Evolutionary conservation across 2,329 filamentous ascomycete genomes (phyloP).

Genomic region (Mollisia scopiformis): DNA sequence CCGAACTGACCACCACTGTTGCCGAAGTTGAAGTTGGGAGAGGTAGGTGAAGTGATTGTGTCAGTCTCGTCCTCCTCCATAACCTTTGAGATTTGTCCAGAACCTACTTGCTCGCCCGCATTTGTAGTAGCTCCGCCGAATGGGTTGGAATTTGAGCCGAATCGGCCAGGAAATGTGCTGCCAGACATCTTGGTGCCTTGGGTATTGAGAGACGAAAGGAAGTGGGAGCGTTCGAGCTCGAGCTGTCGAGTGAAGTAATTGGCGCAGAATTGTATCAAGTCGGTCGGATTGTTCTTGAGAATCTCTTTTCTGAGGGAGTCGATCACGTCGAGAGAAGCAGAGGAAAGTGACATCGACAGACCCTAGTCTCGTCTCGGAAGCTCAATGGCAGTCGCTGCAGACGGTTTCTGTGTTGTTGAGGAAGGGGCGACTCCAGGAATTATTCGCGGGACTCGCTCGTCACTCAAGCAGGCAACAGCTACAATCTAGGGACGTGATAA

Average conservation of each 20-base stretch:
- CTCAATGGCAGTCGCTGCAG: neutral
- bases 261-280: slow-evolving; percentile 72
- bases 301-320: slow-evolving; percentile 65
- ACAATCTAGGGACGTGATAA: neutral
- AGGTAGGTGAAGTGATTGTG: slow-evolving; percentile 73
- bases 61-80: slow-evolving; percentile 70
- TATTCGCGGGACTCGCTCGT: neutral
- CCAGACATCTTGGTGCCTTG: slow-evolving; percentile 62
- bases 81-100: slow-evolving; percentile 58
- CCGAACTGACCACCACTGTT: slow-evolving; percentile 38
- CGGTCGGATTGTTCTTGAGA: slow-evolving; percentile 58
- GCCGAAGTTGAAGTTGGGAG: slow-evolving; percentile 55
- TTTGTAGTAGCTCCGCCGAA: slow-evolving; percentile 57
- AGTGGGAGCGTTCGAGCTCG: slow-evolving; percentile 63
- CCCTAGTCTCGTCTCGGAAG: neutral
- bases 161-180: slow-evolving; percentile 75
- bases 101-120: slow-evolving; percentile 40
- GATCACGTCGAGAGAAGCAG: slow-evolving; percentile 64
- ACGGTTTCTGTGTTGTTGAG: neutral
- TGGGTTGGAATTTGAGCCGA: slow-evolving; percentile 70
- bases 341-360: slow-evolving; percentile 49
- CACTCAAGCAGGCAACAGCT: neutral
- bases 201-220: slow-evolving; percentile 51
- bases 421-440: neutral
- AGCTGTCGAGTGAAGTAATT: slow-evolving; percentile 69